Percentiles rank a stretch among this genome's conserved stretches.
Evolutionary conservation across 495 filamentous ascomycete genomes (phyloP).

Genomic region (Neurospora cerealis): DNA sequence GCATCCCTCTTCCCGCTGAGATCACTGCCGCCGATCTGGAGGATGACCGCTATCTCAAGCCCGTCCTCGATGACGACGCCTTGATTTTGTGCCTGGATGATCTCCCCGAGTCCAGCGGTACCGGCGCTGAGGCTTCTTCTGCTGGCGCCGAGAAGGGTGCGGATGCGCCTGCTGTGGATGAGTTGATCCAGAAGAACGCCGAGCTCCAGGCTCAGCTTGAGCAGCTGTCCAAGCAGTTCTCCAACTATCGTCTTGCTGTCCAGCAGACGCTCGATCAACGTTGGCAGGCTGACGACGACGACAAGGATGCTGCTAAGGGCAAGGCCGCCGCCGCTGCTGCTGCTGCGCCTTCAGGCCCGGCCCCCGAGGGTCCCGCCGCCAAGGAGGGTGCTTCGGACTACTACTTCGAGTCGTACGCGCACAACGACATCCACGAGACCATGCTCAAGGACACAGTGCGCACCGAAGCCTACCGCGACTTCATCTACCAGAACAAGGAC

Average conservation of each 20-base stretch:
- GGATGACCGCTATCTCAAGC: slow-evolving; percentile 69
- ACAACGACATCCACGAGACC: slow-evolving; percentile 79
- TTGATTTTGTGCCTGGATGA: slow-evolving; percentile 79
- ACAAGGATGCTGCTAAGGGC: slow-evolving; percentile 3
- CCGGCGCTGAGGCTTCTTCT: slow-evolving; percentile 8
- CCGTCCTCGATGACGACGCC: slow-evolving; percentile 83
- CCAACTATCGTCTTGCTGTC: slow-evolving; percentile 60
- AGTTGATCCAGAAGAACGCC: slow-evolving; percentile 44
- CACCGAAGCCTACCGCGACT: slow-evolving; percentile 90
- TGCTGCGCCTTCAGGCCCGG: slow-evolving; percentile 6
- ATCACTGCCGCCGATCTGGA: slow-evolving; percentile 51
- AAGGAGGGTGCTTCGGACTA: slow-evolving; percentile 42
- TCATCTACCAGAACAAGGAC: slow-evolving; percentile 94
- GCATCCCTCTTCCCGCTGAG: slow-evolving; percentile 40
- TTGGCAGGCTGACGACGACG: slow-evolving; percentile 41
- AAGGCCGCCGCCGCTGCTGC: slow-evolving; percentile 8
- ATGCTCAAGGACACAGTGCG: slow-evolving; percentile 96
- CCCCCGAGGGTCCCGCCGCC: slow-evolving; percentile 10
- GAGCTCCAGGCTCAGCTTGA: slow-evolving; percentile 62
- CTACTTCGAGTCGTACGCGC: slow-evolving; percentile 77
- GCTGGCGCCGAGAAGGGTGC: neutral
- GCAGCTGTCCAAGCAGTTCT: slow-evolving; percentile 54
- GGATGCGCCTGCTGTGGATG: slow-evolving; percentile 24
- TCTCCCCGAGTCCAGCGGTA: slow-evolving; percentile 33
- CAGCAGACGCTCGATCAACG: slow-evolving; percentile 60